Conservation (phyloP, 1,284 basidiomycete species). For the Naganishia liquefaciens region DNA sequence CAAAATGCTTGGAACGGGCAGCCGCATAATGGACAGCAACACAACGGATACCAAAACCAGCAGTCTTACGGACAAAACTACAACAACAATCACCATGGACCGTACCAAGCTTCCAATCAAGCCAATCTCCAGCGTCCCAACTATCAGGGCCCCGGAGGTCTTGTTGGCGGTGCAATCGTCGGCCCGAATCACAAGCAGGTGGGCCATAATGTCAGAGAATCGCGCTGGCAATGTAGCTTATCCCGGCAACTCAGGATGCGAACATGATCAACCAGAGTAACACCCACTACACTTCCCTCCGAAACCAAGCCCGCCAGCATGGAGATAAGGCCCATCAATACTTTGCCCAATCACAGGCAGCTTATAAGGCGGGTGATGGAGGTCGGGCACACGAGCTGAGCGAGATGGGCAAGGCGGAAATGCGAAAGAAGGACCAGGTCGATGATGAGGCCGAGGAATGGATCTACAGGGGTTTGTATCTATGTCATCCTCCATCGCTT, state of each 20-base stretch:
- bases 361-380: slow-evolving; percentile 65
- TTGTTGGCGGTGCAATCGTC: slow-evolving; percentile 40
- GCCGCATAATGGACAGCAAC: slow-evolving; percentile 28
- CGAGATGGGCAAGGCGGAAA: slow-evolving; percentile 77
- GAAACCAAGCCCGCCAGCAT: slow-evolving; percentile 70
- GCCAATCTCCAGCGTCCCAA: slow-evolving; percentile 19
- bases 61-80: slow-evolving; percentile 17
- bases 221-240: background rate
- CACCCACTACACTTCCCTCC: slow-evolving; percentile 66
- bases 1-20: slow-evolving; percentile 36
- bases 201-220: background rate
- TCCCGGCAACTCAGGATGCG: background rate
- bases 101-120: slow-evolving; percentile 21
- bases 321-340: slow-evolving; percentile 58
- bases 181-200: slow-evolving; percentile 55
- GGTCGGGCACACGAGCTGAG: slow-evolving; percentile 80
- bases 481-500: background rate
- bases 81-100: slow-evolving; percentile 1
- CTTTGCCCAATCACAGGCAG: slow-evolving; percentile 49
- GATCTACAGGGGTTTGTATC: slow-evolving; percentile 72
- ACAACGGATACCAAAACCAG: slow-evolving; percentile 28
- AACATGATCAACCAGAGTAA: slow-evolving; percentile 61
- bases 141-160: slow-evolving; percentile 28
- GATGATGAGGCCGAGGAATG: slow-evolving; percentile 84
- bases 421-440: slow-evolving; percentile 73